Evolutionary conservation across 768 basidiomycete species (phyloP), one percentile per base, ranked within the genome.

Genomic region (Collybiopsis confluens): DNA sequence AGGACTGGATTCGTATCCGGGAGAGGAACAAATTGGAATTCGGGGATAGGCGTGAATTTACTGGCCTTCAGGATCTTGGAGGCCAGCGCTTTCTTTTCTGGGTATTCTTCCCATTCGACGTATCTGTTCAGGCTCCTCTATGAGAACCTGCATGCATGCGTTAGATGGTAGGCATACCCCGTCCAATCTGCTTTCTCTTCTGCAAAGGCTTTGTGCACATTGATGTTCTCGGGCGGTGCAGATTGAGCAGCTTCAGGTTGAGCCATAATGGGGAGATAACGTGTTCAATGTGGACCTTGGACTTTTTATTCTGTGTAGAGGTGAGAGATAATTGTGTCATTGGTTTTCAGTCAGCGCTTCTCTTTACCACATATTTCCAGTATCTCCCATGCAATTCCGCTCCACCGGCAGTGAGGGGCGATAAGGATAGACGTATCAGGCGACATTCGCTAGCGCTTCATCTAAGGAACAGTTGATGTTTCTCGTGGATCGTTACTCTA

Each of bases 1-100:
- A 80, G 66, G 52, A 80, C 66, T 0, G 79, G 79, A 52, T 81
- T 81, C 21, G 77, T 76, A 26, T 73, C 64, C 1, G 79, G 78
- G 6, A 80, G 67, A 1, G 78, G 76, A 11, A 65, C 73, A 30
- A 74, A 67, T 61, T 80, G 76, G 57, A 78, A 79, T 56, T 78
- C 77, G 77, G 76, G 77, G 41, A 70, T 68, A 13, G 64, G 65
- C 9, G 68, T 65, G 58, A 78, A 77, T 37, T 69, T 64, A 52
- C 70, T 69, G 3, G 64, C 65, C 41, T 68, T 65, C 21, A 80
- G 61, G 49, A 80, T 70, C 54, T 69, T 63, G 20, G 60, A 46
- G 1, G 77, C 78, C 30, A 71, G 56, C 37, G 57, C 65, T 58
- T 76, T 76, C 61, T 75, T 70, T 54, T 77, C 70, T 1, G 75